Conservation (phyloP, 805 yeast genomes). For the Myxozyma sirexii region DNA sequence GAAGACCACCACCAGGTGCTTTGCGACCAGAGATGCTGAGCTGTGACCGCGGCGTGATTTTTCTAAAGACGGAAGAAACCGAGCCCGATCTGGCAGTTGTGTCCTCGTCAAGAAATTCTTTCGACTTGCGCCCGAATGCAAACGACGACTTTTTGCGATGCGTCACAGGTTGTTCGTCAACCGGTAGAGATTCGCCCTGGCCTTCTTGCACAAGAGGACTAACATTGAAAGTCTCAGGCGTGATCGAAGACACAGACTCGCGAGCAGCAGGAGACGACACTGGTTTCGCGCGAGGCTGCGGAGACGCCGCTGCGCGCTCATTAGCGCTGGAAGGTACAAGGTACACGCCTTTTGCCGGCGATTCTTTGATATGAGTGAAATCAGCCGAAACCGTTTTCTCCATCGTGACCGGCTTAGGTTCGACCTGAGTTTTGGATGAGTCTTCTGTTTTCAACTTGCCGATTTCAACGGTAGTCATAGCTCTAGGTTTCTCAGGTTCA, state of each 20-base stretch:
- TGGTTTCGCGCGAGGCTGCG: neutral
- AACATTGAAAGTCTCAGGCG: constrained; percentile 9
- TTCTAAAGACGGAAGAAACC: constrained; percentile 15
- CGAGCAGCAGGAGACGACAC: neutral
- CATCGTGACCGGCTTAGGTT: neutral
- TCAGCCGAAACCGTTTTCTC: neutral
- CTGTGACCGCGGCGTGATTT: constrained; percentile 16
- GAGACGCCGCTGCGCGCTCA: constrained; percentile 1
- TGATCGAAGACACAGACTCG: constrained; percentile 7
- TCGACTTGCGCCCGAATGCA: constrained; percentile 15
- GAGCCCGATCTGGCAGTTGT: constrained; percentile 2
- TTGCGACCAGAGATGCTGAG: neutral
- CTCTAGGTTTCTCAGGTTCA: neutral
- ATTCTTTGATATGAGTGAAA: neutral
- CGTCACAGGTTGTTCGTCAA: neutral
- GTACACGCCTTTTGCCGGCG: constrained; percentile 4
- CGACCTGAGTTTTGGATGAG: neutral
- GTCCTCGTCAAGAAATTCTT: constrained; percentile 2
- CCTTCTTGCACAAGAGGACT: neutral
- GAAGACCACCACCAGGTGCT: neutral
- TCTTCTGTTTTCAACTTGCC: neutral
- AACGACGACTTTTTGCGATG: constrained; percentile 10
- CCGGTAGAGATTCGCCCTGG: neutral
- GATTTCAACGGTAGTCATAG: neutral
- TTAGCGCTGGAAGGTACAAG: constrained; percentile 12